These are phyloP conservation scores for Phialemonium atrogriseum DNA, from an alignment of 2,329 filamentous ascomycete species.

Conservation along the genomic window DNA sequence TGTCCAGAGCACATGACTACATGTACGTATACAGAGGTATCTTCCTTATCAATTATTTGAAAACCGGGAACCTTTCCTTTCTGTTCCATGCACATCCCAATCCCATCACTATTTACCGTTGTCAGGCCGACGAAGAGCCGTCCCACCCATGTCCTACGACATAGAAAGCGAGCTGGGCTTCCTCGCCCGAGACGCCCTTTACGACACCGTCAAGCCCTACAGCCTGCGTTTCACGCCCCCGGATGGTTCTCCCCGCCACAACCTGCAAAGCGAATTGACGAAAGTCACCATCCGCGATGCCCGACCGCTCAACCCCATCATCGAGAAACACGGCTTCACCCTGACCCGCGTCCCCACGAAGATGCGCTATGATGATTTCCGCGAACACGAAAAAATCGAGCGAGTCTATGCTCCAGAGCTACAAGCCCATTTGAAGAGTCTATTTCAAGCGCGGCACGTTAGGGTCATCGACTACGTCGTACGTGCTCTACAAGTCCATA, in stretches of 20 bases:
- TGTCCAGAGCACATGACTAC: too few species aligned
- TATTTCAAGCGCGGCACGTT: not conserved
- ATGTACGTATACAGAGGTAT: too few species aligned
- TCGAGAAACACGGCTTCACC: not conserved
- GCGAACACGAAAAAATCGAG: not conserved
- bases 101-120: too few species aligned
- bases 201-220: conserved; percentile 1
- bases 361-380: not conserved
- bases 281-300: not conserved
- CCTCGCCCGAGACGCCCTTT: not conserved
- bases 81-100: too few species aligned
- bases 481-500: not conserved
- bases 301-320: too few species aligned
- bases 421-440: not conserved
- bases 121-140: too few species aligned
- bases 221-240: not conserved
- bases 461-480: not conserved
- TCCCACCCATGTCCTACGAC: too few species aligned
- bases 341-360: not conserved
- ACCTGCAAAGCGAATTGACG: not conserved
- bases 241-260: not conserved
- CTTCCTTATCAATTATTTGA: too few species aligned
- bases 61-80: too few species aligned
- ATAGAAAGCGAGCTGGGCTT: not conserved
- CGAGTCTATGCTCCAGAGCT: not conserved